These are phyloP conservation scores for Pseudognaphalium luteoalbum DNA, from an alignment of 129 eudicot genomes.

Conservation along the genomic window DNA sequence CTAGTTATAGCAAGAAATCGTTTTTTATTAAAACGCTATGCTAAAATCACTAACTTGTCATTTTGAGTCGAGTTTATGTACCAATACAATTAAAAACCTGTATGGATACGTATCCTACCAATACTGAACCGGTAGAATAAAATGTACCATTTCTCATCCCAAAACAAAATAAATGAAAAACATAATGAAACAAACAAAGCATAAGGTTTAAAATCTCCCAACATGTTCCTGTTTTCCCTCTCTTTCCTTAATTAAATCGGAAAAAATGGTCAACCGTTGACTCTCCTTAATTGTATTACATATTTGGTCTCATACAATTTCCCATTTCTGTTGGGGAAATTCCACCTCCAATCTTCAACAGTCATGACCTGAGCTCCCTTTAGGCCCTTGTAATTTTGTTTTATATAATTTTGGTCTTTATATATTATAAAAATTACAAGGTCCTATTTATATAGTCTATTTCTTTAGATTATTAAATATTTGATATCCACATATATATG, in stretches of 20 bases:
- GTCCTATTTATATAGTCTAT: slow-evolving; percentile 16
- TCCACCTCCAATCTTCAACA: slow-evolving; percentile 52
- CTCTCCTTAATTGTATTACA: slow-evolving; percentile 32
- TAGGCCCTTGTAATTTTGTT: slow-evolving; percentile 31
- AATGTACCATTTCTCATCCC: no score
- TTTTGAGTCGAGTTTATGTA: no score
- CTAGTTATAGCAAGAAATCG: no score
- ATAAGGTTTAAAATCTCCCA: no score
- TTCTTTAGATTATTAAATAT: slow-evolving; percentile 25
- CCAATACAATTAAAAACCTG: no score
- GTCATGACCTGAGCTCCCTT: slow-evolving; percentile 37
- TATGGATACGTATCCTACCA: no score
- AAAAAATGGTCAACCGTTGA: slow-evolving; percentile 36
- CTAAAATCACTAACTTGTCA: no score
- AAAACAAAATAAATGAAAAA: no score
- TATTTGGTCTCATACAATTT: slow-evolving; percentile 36
- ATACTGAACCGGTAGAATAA: no score
- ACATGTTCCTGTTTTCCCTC: slow-evolving; percentile 30
- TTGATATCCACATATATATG: slow-evolving; percentile 5
- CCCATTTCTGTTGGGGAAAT: slow-evolving; percentile 40
- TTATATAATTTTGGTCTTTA: background rate
- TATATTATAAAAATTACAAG: slow-evolving; percentile 17
- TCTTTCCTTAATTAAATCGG: slow-evolving; percentile 31
- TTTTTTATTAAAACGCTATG: no score
- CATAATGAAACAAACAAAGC: no score